Evolutionary conservation across 148 eudicot genomes (phyloP).

Genomic region (Spergularia marina): DNA sequence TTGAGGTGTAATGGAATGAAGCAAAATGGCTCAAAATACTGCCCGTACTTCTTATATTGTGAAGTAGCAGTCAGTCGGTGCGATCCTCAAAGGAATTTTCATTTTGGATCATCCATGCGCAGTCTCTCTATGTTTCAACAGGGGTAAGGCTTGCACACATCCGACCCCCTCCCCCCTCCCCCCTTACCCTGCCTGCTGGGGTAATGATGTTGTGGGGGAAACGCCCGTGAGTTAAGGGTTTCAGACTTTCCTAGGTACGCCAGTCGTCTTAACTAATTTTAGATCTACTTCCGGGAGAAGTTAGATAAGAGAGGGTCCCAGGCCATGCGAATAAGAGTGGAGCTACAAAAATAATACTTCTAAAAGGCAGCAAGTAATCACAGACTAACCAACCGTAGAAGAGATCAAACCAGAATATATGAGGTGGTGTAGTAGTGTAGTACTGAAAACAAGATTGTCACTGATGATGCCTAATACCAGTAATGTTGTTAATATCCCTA

Average conservation of each 20-base stretch:
- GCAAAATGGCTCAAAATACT: no score
- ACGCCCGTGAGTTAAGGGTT: no score
- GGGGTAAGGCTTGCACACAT: no score
- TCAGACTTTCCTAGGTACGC: not conserved
- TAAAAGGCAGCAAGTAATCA: not conserved
- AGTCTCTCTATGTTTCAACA: no score
- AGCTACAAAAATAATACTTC: no score
- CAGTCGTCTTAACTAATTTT: not conserved
- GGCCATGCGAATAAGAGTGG: not conserved
- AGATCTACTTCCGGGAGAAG: not conserved
- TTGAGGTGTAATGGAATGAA: no score
- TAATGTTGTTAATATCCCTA: not conserved
- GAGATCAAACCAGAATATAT: not conserved
- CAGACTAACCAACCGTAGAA: not conserved
- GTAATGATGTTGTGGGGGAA: not conserved
- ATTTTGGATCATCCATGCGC: no score
- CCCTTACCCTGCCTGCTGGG: no score
- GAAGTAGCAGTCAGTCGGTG: no score
- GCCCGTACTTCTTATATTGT: no score
- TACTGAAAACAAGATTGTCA: not conserved
- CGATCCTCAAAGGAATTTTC: no score
- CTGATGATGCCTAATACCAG: not conserved
- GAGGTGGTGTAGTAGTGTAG: not conserved
- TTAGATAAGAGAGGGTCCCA: not conserved
- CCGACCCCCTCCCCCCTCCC: no score